A percentile compares a stretch with the other conserved stretches of the same genome.
Evolutionary conservation across 2,329 filamentous ascomycete genomes (phyloP).

Genomic region (Sphaceloma murrayae): DNA sequence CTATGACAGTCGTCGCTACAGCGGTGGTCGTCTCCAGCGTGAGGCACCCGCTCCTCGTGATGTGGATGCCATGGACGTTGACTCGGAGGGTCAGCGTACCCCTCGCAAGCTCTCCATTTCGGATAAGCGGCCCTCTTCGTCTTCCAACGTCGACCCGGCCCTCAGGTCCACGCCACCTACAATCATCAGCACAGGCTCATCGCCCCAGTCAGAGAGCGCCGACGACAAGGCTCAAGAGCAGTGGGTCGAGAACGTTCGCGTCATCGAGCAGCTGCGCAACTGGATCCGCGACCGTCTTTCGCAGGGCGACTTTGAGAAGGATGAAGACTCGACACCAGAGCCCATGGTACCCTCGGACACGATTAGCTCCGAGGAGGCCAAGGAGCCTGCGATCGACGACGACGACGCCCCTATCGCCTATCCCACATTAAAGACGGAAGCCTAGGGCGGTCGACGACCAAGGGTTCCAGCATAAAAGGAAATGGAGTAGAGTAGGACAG

Average conservation of each 20-base stretch:
- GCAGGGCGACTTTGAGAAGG: constrained; percentile 41
- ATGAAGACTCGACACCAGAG: constrained; percentile 23
- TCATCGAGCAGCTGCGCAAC: constrained; percentile 50
- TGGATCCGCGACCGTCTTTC: constrained; percentile 49
- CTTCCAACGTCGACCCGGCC: constrained; percentile 30
- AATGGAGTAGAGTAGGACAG: too few species aligned
- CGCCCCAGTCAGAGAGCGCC: constrained; percentile 22
- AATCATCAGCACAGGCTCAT: constrained; percentile 19
- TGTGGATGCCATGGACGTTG: constrained; percentile 34
- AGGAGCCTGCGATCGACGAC: constrained; percentile 11
- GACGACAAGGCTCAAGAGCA: constrained; percentile 42
- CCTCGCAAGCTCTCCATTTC: constrained; percentile 29
- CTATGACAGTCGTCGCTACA: constrained; percentile 52
- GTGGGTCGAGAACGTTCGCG: constrained; percentile 57
- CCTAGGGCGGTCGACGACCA: background rate
- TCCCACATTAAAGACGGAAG: constrained; percentile 12
- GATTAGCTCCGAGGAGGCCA: background rate
- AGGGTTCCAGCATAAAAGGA: background rate
- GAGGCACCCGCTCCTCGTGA: constrained; percentile 38
- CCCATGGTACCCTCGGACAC: constrained; percentile 17
- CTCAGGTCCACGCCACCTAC: constrained; percentile 25
- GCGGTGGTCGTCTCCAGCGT: constrained; percentile 50
- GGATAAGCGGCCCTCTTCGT: constrained; percentile 14
- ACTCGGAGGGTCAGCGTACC: constrained; percentile 30
- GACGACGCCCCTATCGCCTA: constrained; percentile 16